Conservation (phyloP, 2,329 filamentous ascomycete species). For the Penicillium sp. region DNA sequence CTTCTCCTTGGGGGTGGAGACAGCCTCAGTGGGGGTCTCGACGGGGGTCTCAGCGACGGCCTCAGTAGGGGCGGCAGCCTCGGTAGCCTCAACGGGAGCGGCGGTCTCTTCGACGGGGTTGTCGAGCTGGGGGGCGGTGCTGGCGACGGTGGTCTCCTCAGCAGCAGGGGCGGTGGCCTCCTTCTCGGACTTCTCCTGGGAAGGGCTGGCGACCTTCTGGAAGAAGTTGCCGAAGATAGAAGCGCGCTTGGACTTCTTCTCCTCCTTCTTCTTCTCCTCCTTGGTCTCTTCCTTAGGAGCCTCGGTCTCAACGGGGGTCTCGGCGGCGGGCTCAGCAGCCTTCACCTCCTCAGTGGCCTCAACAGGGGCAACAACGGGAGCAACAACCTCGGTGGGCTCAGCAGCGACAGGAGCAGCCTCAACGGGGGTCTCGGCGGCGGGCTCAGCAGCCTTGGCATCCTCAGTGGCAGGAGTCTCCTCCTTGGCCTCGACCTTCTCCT, state of each 20-base stretch:
- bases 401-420: slow-evolving; percentile 35
- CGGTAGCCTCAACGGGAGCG: slow-evolving; percentile 40
- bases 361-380: slow-evolving; percentile 17
- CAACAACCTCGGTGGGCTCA: slow-evolving; percentile 17
- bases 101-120: slow-evolving; percentile 44
- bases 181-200: slow-evolving; percentile 50
- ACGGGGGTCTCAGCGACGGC: slow-evolving; percentile 32
- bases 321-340: slow-evolving; percentile 33
- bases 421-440: slow-evolving; percentile 35
- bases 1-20: slow-evolving; percentile 47
- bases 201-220: slow-evolving; percentile 64
- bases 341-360: slow-evolving; percentile 40
- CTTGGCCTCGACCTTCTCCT: slow-evolving; percentile 27
- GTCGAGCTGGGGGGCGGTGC: slow-evolving; percentile 52
- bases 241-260: slow-evolving; percentile 72
- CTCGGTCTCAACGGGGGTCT: slow-evolving; percentile 36
- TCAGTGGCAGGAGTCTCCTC: slow-evolving; percentile 44
- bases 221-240: slow-evolving; percentile 78
- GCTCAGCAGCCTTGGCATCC: slow-evolving; percentile 36
- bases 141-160: slow-evolving; percentile 49
- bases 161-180: slow-evolving; percentile 50
- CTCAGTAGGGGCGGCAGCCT: slow-evolving; percentile 50
- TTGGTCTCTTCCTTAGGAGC: slow-evolving; percentile 24
- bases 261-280: slow-evolving; percentile 41
- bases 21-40: slow-evolving; percentile 35